Evolutionary conservation across 2,329 filamentous ascomycete species (phyloP).

Genomic region (Ophiostoma sp.): DNA sequence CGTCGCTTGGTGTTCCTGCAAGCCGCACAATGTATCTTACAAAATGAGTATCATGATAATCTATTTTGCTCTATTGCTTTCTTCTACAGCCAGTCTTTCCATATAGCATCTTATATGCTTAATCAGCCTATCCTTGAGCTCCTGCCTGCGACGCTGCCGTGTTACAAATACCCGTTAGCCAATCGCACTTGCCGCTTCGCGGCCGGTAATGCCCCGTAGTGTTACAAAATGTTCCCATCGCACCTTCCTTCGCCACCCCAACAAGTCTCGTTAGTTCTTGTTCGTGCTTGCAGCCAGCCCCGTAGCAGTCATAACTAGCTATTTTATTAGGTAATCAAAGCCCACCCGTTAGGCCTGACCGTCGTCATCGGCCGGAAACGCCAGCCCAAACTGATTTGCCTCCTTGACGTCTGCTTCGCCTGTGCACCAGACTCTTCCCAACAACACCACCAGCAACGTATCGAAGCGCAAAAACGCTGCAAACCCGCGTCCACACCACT

Average conservation of each 20-base stretch:
- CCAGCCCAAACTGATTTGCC: background rate
- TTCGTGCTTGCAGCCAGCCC: background rate
- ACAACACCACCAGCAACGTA: background rate
- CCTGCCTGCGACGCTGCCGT: background rate
- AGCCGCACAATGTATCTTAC: too few relatives aligned
- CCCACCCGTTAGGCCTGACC: background rate
- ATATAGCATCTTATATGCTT: background rate
- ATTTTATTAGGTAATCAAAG: background rate
- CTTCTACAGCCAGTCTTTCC: too few relatives aligned
- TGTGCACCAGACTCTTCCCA: background rate
- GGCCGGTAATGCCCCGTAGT: too few relatives aligned
- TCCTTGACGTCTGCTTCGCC: background rate
- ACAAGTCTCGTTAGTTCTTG: background rate
- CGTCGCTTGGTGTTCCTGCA: background rate
- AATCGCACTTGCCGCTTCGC: too few relatives aligned
- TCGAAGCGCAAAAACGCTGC: background rate
- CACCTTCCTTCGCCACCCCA: background rate
- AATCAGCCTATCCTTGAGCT: background rate
- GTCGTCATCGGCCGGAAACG: conserved; percentile 6
- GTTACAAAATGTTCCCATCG: background rate
- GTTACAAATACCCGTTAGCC: too few relatives aligned
- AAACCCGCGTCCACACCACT: background rate
- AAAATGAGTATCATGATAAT: conserved; percentile 5
- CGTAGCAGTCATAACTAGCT: background rate
- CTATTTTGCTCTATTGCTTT: background rate